Percentiles rank a stretch among this genome's conserved stretches.
Evolutionary conservation across 2,329 filamentous ascomycete species (phyloP).

Genomic region (Botrytis byssoidea): DNA sequence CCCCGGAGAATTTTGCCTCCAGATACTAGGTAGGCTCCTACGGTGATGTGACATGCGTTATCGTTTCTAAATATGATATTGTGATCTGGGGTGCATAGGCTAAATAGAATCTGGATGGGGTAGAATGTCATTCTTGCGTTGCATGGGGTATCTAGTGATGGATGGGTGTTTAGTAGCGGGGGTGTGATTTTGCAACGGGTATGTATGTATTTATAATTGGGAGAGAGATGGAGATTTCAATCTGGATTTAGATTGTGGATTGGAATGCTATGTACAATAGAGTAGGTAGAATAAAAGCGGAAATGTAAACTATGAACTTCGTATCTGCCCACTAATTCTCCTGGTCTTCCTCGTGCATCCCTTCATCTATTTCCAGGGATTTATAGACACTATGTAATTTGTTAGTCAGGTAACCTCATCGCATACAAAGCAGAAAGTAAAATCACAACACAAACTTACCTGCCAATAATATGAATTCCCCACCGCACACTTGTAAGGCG

Average conservation of each 20-base stretch:
- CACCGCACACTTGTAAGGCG: constrained; percentile 24
- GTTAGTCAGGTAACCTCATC: background rate
- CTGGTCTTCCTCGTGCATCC: background rate
- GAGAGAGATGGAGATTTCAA: background rate
- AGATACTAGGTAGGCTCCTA: no score
- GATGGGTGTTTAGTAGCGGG: background rate
- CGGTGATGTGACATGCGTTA: background rate
- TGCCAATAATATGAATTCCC: constrained; percentile 31
- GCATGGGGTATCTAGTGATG: background rate
- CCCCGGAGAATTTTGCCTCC: background rate
- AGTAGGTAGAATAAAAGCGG: background rate
- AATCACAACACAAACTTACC: constrained; percentile 13
- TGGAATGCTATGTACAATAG: background rate
- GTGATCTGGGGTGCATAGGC: background rate
- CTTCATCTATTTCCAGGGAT: background rate
- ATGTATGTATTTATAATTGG: background rate
- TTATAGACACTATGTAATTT: background rate
- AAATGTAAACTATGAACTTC: background rate
- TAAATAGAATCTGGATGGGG: background rate
- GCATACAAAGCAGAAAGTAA: no score
- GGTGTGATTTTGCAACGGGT: background rate
- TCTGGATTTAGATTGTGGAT: background rate
- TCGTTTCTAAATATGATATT: background rate
- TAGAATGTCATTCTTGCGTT: background rate
- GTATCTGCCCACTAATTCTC: background rate